These are phyloP conservation scores for Euphorbia tirucalli DNA, from an alignment of 345 rosid genomes.

Conservation along the genomic window DNA sequence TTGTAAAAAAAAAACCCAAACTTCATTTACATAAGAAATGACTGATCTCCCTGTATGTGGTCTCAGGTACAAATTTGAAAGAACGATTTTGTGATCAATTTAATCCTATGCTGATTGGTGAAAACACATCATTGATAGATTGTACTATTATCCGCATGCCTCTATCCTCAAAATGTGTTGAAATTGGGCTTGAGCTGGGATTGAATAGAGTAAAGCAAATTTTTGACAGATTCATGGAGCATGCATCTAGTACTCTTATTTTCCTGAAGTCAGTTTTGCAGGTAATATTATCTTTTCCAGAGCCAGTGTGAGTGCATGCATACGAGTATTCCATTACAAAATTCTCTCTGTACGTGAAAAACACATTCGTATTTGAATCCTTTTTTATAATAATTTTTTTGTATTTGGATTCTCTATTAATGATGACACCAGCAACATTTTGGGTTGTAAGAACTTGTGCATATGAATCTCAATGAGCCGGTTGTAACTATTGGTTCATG, in stretches of 20 bases:
- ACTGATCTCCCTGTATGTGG: conserved; percentile 18
- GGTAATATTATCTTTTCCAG: conserved; percentile 44
- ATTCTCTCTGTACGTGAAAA: neutral
- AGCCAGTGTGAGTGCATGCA: neutral
- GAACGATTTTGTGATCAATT: conserved; percentile 84
- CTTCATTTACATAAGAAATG: neutral
- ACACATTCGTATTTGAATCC: neutral
- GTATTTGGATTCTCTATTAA: conserved; percentile 1
- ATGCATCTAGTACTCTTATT: conserved; percentile 70
- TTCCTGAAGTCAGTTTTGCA: conserved; percentile 78
- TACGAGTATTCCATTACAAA: neutral
- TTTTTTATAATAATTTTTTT: neutral
- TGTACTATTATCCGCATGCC: conserved; percentile 93
- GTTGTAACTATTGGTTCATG: neutral
- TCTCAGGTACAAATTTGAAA: conserved; percentile 74
- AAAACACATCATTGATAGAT: conserved; percentile 63
- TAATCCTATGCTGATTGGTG: conserved; percentile 75
- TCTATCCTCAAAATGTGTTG: conserved; percentile 64
- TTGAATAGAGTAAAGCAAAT: conserved; percentile 54
- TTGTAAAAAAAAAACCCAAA: too few relatives aligned
- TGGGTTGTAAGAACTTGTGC: neutral
- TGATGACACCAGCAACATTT: neutral
- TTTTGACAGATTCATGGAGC: conserved; percentile 65
- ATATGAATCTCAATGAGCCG: neutral
- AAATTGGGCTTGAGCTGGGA: conserved; percentile 76